These are phyloP conservation scores for Blastocystis sp. DNA, from an alignment of 352 stramenopile species.

Conservation along the genomic window DNA sequence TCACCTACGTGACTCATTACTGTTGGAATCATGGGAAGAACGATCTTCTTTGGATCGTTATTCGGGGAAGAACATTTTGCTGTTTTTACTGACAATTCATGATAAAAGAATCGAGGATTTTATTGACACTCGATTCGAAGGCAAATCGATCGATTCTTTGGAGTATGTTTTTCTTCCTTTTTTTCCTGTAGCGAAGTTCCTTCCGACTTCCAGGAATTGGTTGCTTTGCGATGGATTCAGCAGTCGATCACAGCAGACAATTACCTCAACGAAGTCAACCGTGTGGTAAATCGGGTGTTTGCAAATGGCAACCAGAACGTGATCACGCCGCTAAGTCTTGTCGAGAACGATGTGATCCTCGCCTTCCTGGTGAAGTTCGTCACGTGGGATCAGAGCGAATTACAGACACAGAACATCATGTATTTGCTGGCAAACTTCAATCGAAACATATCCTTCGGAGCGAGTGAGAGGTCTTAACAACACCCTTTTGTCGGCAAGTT, in stretches of 20 bases:
- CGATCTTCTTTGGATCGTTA: not conserved
- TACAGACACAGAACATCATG: slow-evolving; percentile 49
- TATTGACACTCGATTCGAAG: not conserved
- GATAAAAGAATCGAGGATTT: not conserved
- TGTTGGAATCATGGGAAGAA: not conserved
- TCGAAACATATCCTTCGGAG: slow-evolving; percentile 2
- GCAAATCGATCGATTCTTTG: not conserved
- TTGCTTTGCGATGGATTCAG: not conserved
- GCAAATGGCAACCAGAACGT: not conserved
- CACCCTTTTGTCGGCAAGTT: not conserved
- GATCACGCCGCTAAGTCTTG: not conserved
- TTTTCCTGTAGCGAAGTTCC: not conserved
- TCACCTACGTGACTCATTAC: not conserved
- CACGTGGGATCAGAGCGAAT: not conserved
- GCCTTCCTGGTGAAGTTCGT: not conserved
- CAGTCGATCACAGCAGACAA: not conserved
- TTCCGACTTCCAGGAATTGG: not conserved
- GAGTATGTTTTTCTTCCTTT: not conserved
- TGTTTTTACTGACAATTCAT: not conserved
- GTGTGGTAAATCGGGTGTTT: not conserved
- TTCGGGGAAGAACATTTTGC: not conserved
- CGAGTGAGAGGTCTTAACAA: not conserved
- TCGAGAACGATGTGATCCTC: slow-evolving; percentile 9
- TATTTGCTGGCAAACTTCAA: slow-evolving; percentile 20
- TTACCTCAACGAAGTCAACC: slow-evolving; percentile 11